These are phyloP conservation scores for Stromatinia cepivora DNA, from an alignment of 2,329 filamentous ascomycete species.

Conservation along the genomic window DNA sequence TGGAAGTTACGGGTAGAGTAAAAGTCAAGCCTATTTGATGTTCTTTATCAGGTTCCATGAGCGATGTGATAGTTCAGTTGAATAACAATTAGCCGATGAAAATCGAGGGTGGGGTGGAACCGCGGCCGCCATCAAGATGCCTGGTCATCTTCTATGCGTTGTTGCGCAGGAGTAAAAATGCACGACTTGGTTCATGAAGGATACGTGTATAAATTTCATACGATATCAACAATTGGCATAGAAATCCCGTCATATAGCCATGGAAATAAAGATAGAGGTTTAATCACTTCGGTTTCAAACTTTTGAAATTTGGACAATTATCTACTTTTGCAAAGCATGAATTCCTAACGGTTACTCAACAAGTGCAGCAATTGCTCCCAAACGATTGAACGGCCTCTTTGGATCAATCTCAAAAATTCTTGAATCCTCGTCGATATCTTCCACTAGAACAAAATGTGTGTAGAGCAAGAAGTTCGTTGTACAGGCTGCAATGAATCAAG, in stretches of 20 bases:
- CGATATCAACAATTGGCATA: not conserved
- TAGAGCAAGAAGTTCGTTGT: slow-evolving; percentile 23
- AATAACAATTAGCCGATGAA: slow-evolving; percentile 1
- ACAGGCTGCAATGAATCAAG: slow-evolving; percentile 20
- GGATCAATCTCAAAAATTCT: not conserved
- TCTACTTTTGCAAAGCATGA: not conserved
- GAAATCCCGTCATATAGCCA: not conserved
- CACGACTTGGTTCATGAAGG: slow-evolving; percentile 12
- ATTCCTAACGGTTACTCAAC: not conserved
- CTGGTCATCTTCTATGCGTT: slow-evolving; percentile 15
- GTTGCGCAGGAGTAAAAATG: slow-evolving; percentile 8
- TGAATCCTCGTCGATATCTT: not conserved
- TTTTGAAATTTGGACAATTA: not conserved
- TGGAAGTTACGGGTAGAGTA: not conserved
- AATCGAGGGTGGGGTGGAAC: slow-evolving; percentile 11
- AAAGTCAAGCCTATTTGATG: not conserved
- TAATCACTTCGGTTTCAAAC: slow-evolving; percentile 13
- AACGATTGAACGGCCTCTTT: not conserved
- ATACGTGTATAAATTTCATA: slow-evolving; percentile 20
- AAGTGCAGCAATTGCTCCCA: not conserved
- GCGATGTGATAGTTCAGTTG: not conserved
- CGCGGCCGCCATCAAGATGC: not conserved
- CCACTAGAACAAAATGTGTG: slow-evolving; percentile 4
- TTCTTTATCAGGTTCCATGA: not conserved
- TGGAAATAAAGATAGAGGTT: not conserved